Evolutionary conservation across 2,329 filamentous ascomycete species (phyloP), one percentile per base, ranked within the genome.

Genomic region (Aspergillus sp.): DNA sequence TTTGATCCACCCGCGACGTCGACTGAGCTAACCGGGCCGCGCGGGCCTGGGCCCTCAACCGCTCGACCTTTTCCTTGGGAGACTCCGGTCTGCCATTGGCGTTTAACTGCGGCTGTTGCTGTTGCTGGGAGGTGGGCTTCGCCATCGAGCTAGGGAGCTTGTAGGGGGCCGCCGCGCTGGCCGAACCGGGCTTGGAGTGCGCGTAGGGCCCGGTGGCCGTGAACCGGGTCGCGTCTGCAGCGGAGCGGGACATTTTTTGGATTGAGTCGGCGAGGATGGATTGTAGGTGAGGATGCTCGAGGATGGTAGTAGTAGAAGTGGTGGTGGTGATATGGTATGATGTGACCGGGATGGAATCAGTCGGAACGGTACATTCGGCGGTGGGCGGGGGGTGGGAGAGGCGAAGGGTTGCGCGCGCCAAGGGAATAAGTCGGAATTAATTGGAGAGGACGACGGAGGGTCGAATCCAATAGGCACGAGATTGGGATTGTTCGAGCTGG

Each of bases 11-110:
- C 43, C 76, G 76, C 21, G 81, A 83, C 54, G 84, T 87, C 50
- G 82, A 80, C 69, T 84, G 81, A 48, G 87, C 84, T 67, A 84
- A 81, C 75, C 85, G 85, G 49, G 88, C 87, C n/a, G 86, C 86
- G 60, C 87, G 81, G 72, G 89, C 87, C 63, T 88, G 87, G 49
- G 87, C 87, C 57, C 89, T 83, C 69, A 91, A 78, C 62, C 89
- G 83, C 65, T 86, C 84, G 38, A 91, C 89, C 68, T 88, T 87
- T 78, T 91, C 85, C 73, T 87, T 86, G 53, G 89, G 85, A 1
- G 88, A 89, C 78, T 91, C 89, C 63, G 70, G 68, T 60, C 62
- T 62, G 2, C 68, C 72, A 56, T 68, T 69, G 21, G 72, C 67
- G 15, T 66, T 71, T 51, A 56, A 61, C 57, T 32, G 65, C 49